phyloP scores from a whole-genome alignment of 805 yeast species.

The Jamesozyma lodderae region DNA sequence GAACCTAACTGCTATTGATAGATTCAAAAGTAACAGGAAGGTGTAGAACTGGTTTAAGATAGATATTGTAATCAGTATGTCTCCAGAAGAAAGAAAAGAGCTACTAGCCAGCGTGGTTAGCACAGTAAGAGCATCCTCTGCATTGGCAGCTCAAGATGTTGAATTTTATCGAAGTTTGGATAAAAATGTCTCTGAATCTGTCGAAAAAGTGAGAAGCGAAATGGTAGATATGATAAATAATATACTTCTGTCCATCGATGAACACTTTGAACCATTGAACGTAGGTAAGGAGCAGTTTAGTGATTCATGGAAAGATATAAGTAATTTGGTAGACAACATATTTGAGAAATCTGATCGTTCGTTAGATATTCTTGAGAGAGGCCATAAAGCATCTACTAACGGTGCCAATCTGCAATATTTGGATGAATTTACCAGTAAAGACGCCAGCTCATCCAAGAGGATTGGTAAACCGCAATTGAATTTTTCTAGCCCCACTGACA shows the following conservation, averaged over 20 bases:
- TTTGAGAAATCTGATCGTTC: conserved; percentile 72
- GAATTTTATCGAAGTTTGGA: conserved; percentile 63
- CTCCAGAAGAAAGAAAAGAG: conserved; percentile 5
- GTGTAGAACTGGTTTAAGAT: too few species aligned
- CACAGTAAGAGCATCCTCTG: conserved; percentile 56
- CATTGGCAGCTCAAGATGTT: conserved; percentile 73
- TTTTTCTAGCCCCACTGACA: conserved; percentile 55
- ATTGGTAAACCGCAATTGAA: conserved; percentile 59
- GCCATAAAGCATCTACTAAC: conserved; percentile 14
- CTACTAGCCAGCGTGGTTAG: conserved; percentile 19
- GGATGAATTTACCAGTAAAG: conserved; percentile 35
- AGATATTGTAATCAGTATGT: too few species aligned
- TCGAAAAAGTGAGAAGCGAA: conserved; percentile 35
- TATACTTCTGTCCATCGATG: conserved; percentile 34
- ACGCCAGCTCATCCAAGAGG: conserved; percentile 21
- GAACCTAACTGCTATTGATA: too few species aligned
- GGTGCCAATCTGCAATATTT: conserved; percentile 35
- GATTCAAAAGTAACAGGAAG: too few species aligned
- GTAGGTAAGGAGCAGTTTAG: conserved; percentile 36
- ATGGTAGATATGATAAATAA: conserved; percentile 40
- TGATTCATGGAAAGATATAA: conserved; percentile 52
- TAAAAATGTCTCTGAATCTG: conserved; percentile 31
- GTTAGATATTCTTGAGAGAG: conserved; percentile 37
- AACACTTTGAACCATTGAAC: conserved; percentile 21
- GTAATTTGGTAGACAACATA: conserved; percentile 55